Conservation (phyloP, 2,329 filamentous ascomycete species). For the Fusarium miscanthi region DNA sequence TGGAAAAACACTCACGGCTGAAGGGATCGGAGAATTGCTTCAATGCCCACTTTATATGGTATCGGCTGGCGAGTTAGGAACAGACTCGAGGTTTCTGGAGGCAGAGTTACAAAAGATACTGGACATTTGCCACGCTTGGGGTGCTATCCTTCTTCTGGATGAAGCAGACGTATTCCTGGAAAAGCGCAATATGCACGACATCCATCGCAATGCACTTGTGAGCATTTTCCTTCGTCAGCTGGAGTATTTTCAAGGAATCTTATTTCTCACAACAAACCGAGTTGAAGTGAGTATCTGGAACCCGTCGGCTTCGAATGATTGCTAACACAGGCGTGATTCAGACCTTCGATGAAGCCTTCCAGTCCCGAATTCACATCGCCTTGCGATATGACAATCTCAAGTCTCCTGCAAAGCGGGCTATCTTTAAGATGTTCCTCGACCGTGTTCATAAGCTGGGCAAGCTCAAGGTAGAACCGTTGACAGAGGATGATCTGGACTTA, state of each 20-base stretch:
- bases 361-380: conserved; percentile 87
- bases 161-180: conserved; percentile 89
- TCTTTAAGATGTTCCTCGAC: conserved; percentile 87
- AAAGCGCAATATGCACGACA: conserved; percentile 83
- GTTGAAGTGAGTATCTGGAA: conserved; percentile 65
- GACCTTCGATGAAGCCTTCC: conserved; percentile 92
- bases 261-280: conserved; percentile 90
- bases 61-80: conserved; percentile 83
- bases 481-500: conserved; percentile 72
- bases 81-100: conserved; percentile 79
- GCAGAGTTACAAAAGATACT: conserved; percentile 83
- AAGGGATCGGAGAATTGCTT: conserved; percentile 85
- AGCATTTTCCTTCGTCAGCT: conserved; percentile 87
- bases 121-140: conserved; percentile 87
- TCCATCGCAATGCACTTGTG: conserved; percentile 86
- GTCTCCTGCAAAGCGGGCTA: conserved; percentile 76
- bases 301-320: background rate
- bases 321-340: conserved; percentile 44
- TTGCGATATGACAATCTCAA: conserved; percentile 82
- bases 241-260: conserved; percentile 91
- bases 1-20: conserved; percentile 88
- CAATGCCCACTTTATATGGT: conserved; percentile 86
- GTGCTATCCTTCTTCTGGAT: conserved; percentile 84
- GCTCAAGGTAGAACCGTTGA: conserved; percentile 69
- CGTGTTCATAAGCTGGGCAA: conserved; percentile 75